phyloP scores from a whole-genome alignment of 2,329 filamentous ascomycete genomes.

The Calonectria hongkongensis region DNA sequence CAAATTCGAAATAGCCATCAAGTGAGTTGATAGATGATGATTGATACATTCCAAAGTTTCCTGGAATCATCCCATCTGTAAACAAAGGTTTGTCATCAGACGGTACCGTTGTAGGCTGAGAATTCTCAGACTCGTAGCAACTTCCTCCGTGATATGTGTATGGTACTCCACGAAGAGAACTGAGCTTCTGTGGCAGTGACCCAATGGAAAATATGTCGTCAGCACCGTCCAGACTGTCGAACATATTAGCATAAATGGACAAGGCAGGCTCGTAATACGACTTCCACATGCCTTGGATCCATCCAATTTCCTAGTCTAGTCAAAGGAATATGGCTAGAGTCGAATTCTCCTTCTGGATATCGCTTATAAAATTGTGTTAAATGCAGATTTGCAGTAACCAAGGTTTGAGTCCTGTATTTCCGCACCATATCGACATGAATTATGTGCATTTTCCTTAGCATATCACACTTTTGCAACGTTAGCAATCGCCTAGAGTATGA shows the following conservation, averaged over 20 bases:
- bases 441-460: slow-evolving; percentile 40
- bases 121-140: not conserved
- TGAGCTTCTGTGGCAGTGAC: slow-evolving; percentile 15
- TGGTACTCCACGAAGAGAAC: slow-evolving; percentile 28
- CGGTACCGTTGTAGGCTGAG: not conserved
- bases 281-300: slow-evolving; percentile 26
- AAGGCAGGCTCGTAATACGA: no score
- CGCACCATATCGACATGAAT: slow-evolving; percentile 37
- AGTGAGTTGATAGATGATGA: slow-evolving; percentile 9
- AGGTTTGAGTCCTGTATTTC: slow-evolving; percentile 36
- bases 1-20: slow-evolving; percentile 39
- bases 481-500: not conserved
- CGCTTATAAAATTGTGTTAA: slow-evolving; percentile 43
- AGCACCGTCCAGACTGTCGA: slow-evolving; percentile 32
- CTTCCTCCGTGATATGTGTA: slow-evolving; percentile 25
- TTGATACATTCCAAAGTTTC: not conserved
- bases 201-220: slow-evolving; percentile 39
- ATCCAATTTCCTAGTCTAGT: slow-evolving; percentile 33
- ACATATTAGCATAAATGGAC: not conserved
- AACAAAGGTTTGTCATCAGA: not conserved
- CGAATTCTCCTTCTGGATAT: slow-evolving; percentile 39
- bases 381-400: slow-evolving; percentile 39
- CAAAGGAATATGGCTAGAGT: slow-evolving; percentile 41
- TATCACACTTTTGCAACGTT: slow-evolving; percentile 27
- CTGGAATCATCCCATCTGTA: not conserved